phyloP scores from a whole-genome alignment of 257 asterid genomes.

The Lantana camara region DNA sequence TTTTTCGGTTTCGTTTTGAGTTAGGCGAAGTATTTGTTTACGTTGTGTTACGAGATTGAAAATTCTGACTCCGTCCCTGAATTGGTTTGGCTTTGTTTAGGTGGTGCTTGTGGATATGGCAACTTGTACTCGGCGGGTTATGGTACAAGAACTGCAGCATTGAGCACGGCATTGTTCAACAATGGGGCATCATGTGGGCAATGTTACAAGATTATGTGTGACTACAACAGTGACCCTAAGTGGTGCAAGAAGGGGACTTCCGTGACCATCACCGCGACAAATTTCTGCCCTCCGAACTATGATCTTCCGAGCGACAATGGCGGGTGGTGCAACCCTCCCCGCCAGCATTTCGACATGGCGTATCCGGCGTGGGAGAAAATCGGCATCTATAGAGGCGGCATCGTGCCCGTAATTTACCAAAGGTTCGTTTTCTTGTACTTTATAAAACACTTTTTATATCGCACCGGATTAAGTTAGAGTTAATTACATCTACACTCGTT shows the following conservation, averaged over 20 bases:
- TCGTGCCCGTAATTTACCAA: slow-evolving; percentile 61
- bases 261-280: slow-evolving; percentile 57
- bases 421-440: slow-evolving; percentile 33
- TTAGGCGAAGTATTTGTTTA: too few relatives aligned
- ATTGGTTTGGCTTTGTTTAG: too few relatives aligned
- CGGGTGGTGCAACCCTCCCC: slow-evolving; percentile 78
- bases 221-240: slow-evolving; percentile 44
- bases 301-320: slow-evolving; percentile 62
- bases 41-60: too few relatives aligned
- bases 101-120: slow-evolving; percentile 70
- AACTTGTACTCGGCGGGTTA: slow-evolving; percentile 50
- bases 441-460: too few relatives aligned
- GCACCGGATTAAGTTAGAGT: too few relatives aligned
- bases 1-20: neutral
- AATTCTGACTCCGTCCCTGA: too few relatives aligned
- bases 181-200: slow-evolving; percentile 63
- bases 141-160: slow-evolving; percentile 55
- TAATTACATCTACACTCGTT: too few relatives aligned
- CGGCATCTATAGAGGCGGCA: slow-evolving; percentile 60
- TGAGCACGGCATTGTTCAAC: slow-evolving; percentile 63
- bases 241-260: slow-evolving; percentile 62
- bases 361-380: slow-evolving; percentile 71
- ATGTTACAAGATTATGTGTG: slow-evolving; percentile 57
- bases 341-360: slow-evolving; percentile 73
- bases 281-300: slow-evolving; percentile 66